Percentiles rank a stretch among this genome's conserved stretches.
phyloP scores from a whole-genome alignment of 495 filamentous ascomycete genomes.

The Neurospora sp. region DNA sequence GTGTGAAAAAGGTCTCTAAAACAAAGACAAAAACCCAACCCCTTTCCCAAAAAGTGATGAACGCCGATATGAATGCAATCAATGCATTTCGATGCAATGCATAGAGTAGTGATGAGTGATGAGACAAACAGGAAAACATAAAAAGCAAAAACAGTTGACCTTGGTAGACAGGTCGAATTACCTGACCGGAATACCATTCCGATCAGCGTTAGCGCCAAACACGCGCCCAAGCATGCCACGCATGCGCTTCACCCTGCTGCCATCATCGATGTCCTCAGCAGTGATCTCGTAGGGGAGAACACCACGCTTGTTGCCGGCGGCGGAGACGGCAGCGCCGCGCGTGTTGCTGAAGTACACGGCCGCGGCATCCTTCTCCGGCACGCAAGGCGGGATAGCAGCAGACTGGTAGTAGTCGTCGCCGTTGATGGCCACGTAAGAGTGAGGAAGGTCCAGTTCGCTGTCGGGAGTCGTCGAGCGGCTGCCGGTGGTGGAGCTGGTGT shows the following conservation, averaged over 20 bases:
- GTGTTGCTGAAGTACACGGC: conserved; percentile 9
- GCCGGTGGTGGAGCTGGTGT: conserved; percentile 30
- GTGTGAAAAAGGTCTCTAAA: background rate
- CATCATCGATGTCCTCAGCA: conserved; percentile 32
- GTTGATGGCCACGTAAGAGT: conserved; percentile 25
- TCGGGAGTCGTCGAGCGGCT: conserved; percentile 37
- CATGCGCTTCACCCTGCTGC: conserved; percentile 28
- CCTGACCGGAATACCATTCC: background rate
- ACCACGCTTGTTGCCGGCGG: conserved; percentile 8
- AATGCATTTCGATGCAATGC: background rate
- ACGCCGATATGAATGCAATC: background rate
- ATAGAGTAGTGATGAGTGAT: background rate
- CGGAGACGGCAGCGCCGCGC: background rate
- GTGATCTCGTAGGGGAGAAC: conserved; percentile 40
- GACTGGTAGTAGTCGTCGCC: conserved; percentile 28
- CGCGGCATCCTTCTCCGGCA: conserved; percentile 18
- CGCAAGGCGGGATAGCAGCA: conserved; percentile 14
- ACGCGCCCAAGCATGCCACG: conserved; percentile 33
- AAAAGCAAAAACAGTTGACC: background rate
- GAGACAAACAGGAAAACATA: background rate
- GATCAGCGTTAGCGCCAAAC: conserved; percentile 19
- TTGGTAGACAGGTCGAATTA: background rate
- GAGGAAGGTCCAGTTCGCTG: conserved; percentile 21
- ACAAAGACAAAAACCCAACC: background rate
- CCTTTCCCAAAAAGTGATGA: background rate